phyloP scores from a whole-genome alignment of 225 moss, liverwort and hornwort species.

The Polytrichum commune region DNA sequence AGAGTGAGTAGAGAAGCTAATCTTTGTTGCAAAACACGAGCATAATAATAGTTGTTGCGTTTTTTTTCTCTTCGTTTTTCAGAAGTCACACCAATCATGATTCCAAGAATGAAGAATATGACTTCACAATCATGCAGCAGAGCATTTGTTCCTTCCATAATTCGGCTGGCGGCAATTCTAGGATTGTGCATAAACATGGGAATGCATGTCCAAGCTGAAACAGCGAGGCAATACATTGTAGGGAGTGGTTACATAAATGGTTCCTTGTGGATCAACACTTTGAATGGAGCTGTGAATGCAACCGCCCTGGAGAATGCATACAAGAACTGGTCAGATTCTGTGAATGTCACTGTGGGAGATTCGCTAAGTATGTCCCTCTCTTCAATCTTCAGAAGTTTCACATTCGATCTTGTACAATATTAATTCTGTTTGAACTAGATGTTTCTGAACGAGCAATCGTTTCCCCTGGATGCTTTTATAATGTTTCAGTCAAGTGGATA shows the following conservation, averaged over 20 bases:
- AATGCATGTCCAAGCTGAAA: slow-evolving; percentile 5
- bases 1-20: no score
- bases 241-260: slow-evolving; percentile 23
- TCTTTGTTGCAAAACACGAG: no score
- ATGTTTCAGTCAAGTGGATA: no score
- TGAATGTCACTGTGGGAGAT: slow-evolving; percentile 36
- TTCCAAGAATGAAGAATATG: slow-evolving; percentile 6
- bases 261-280: slow-evolving; percentile 30
- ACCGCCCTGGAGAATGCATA: slow-evolving; percentile 20
- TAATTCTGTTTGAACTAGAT: not conserved
- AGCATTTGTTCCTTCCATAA: not conserved
- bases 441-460: no score
- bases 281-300: slow-evolving; percentile 19
- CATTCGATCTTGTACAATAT: not conserved
- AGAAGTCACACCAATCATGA: slow-evolving; percentile 10
- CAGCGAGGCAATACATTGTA: slow-evolving; percentile 15
- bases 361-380: slow-evolving; percentile 12
- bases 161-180: slow-evolving; percentile 8
- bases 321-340: slow-evolving; percentile 29
- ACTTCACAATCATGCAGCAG: not conserved
- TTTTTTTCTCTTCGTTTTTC: no score
- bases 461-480: no score
- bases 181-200: slow-evolving; percentile 5
- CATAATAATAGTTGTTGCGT: no score
- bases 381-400: not conserved